Percentiles rank a stretch among this genome's conserved stretches.
phyloP scores from a whole-genome alignment of 2,329 filamentous ascomycete species.

The Hirsutella minnesotensis region DNA sequence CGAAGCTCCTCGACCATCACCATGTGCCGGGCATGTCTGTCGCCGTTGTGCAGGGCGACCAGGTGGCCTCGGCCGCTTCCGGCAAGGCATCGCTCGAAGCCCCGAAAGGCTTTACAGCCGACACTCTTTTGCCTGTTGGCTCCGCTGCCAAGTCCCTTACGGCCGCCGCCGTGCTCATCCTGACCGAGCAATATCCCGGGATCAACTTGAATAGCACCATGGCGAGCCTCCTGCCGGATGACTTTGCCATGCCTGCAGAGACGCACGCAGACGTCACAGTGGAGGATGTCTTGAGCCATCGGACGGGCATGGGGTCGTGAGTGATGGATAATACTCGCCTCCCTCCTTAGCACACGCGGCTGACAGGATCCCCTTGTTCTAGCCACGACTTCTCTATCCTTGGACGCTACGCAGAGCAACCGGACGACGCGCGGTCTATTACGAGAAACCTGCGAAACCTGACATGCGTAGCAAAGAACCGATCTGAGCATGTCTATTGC shows the following conservation, averaged over 20 bases:
- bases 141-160: conserved; percentile 16
- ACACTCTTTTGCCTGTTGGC: conserved; percentile 16
- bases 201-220: conserved; percentile 12
- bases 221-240: conserved; percentile 12
- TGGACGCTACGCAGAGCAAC: conserved; percentile 5
- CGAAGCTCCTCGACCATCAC: conserved; percentile 8
- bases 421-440: conserved; percentile 12
- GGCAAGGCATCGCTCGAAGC: conserved; percentile 11
- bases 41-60: conserved; percentile 9
- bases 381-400: conserved; percentile 13
- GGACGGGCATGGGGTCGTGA: conserved; percentile 14
- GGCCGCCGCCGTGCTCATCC: conserved; percentile 12
- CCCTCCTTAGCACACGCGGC: too few species aligned
- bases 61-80: conserved; percentile 10
- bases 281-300: conserved; percentile 13
- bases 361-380: background rate
- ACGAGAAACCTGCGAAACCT: conserved; percentile 16
- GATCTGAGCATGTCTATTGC: conserved; percentile 13
- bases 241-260: conserved; percentile 12
- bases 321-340: background rate
- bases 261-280: conserved; percentile 11
- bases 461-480: conserved; percentile 9
- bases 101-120: conserved; percentile 7
- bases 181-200: conserved; percentile 10
- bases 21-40: conserved; percentile 13